These are phyloP conservation scores for Jimgerdemannia flammicorona DNA, from an alignment of 192 early-diverging fungal genomes.

Conservation along the genomic window DNA sequence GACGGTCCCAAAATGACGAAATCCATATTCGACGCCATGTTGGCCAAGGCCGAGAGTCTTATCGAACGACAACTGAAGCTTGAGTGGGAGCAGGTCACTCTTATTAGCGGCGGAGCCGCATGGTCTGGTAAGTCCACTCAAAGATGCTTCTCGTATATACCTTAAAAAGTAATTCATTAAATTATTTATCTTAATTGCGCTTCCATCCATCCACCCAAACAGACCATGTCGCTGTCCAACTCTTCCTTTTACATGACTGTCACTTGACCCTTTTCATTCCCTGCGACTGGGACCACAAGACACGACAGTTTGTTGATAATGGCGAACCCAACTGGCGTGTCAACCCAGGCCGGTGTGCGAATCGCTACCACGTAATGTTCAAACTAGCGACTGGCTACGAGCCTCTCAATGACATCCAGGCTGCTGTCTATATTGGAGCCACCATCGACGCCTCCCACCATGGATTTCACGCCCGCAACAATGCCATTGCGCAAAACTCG, in stretches of 20 bases:
- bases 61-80: neutral
- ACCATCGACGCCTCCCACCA: neutral
- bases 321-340: neutral
- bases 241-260: neutral
- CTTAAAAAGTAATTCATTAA: no score
- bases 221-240: neutral
- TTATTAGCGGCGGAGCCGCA: neutral
- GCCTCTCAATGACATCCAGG: neutral
- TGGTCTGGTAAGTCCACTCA: neutral
- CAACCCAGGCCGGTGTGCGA: neutral
- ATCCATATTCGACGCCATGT: neutral
- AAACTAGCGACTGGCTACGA: neutral
- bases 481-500: neutral
- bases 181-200: no score
- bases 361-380: neutral
- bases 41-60: neutral
- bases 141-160: no score
- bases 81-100: neutral
- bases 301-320: neutral
- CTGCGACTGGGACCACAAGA: no score
- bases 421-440: neutral
- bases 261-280: neutral
- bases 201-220: no score
- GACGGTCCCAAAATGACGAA: neutral
- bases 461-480: neutral